Percentiles rank a stretch among this genome's conserved stretches.
Conservation (phyloP, 257 asterid species). For the Fraxinus pennsylvanica region DNA sequence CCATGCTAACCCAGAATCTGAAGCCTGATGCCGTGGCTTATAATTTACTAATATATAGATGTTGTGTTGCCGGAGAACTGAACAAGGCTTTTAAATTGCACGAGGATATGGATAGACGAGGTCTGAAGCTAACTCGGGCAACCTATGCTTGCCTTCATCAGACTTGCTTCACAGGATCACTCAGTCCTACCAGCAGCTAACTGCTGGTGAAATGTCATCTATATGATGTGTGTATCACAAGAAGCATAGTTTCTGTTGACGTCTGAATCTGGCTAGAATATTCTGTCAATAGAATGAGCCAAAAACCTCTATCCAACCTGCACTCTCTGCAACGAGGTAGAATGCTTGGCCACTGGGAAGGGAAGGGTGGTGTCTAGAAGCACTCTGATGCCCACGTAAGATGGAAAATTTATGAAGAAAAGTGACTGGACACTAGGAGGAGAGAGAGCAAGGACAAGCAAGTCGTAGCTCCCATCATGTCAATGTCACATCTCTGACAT, state of each 20-base stretch:
- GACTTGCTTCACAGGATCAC: slow-evolving; percentile 24
- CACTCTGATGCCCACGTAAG: neutral
- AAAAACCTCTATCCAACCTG: neutral
- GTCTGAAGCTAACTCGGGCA: slow-evolving; percentile 59
- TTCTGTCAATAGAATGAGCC: neutral
- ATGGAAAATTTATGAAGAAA: neutral
- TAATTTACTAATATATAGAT: slow-evolving; percentile 63
- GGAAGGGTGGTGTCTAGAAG: neutral
- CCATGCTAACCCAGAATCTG: slow-evolving; percentile 58
- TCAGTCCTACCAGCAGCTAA: slow-evolving; percentile 14
- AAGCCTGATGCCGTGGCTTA: slow-evolving; percentile 81
- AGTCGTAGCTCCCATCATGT: neutral
- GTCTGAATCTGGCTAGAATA: neutral
- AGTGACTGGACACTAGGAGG: neutral
- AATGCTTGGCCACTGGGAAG: neutral
- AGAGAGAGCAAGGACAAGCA: too few relatives aligned
- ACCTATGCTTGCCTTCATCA: slow-evolving; percentile 40
- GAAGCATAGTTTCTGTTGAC: neutral
- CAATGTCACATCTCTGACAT: neutral
- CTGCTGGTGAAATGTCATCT: neutral
- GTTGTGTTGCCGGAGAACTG: slow-evolving; percentile 63
- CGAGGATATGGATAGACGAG: slow-evolving; percentile 60
- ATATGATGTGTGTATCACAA: neutral
- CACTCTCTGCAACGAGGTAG: neutral
- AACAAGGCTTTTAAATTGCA: slow-evolving; percentile 62